Evolutionary conservation across 768 basidiomycete species (phyloP).

Genomic region (Trametes coccinea): DNA sequence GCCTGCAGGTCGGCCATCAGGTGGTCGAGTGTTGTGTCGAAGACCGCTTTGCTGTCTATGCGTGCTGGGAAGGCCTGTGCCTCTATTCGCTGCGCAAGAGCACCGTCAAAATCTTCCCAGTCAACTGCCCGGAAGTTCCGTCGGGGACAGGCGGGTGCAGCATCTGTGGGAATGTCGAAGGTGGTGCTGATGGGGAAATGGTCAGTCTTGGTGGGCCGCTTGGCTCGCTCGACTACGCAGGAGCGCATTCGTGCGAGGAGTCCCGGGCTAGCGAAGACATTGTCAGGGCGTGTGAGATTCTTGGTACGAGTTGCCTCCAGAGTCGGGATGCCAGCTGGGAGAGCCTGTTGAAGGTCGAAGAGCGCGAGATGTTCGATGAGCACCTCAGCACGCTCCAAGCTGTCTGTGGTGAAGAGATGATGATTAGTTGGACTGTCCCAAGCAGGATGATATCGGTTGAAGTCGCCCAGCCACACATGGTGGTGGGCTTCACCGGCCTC

Average conservation of each 20-base stretch:
- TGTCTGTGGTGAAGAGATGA: slow-evolving; percentile 38
- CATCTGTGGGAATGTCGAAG: slow-evolving; percentile 26
- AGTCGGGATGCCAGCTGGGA: slow-evolving; percentile 39
- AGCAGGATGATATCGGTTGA: slow-evolving; percentile 41
- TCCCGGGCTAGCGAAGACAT: slow-evolving; percentile 38
- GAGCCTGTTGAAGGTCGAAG: slow-evolving; percentile 34
- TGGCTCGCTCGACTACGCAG: slow-evolving; percentile 30
- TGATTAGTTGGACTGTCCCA: slow-evolving; percentile 39
- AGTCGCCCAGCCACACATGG: slow-evolving; percentile 38
- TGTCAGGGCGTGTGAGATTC: slow-evolving; percentile 44
- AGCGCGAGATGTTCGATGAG: slow-evolving; percentile 32
- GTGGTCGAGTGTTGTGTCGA: background rate
- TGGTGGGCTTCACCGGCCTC: slow-evolving; percentile 1
- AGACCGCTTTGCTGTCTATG: background rate
- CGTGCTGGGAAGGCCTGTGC: background rate
- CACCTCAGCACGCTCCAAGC: slow-evolving; percentile 24
- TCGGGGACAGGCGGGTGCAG: background rate
- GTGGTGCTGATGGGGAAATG: slow-evolving; percentile 41
- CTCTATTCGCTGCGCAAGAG: slow-evolving; percentile 12
- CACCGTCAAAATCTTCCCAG: slow-evolving; percentile 34
- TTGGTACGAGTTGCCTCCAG: slow-evolving; percentile 32
- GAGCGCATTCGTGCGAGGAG: slow-evolving; percentile 25
- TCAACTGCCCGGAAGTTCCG: slow-evolving; percentile 34
- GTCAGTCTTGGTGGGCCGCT: slow-evolving; percentile 34
- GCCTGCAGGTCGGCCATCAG: slow-evolving; percentile 25